Evolutionary conservation across 352 stramenopile species (phyloP).

Genomic region (Aphanomyces stellatus): DNA sequence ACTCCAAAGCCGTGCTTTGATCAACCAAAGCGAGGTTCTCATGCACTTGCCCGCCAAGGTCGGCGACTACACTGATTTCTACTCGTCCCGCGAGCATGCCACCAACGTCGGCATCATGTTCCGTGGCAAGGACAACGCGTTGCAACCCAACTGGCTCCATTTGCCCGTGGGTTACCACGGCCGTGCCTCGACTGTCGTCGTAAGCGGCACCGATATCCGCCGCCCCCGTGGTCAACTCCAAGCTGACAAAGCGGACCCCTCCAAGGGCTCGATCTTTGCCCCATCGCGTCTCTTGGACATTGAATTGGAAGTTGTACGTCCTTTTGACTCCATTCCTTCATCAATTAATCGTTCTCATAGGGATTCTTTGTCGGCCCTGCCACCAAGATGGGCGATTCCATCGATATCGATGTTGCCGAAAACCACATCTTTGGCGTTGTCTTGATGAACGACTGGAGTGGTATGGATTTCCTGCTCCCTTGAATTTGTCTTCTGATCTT

Average conservation of each 20-base stretch:
- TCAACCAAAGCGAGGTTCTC: constrained; percentile 59
- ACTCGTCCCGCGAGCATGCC: constrained; percentile 93
- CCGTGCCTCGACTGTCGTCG: constrained; percentile 86
- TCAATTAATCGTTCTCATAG: no score
- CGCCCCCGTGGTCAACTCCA: constrained; percentile 91
- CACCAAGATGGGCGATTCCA: constrained; percentile 84
- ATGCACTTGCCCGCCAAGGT: constrained; percentile 92
- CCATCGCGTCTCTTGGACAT: constrained; percentile 92
- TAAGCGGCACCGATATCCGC: constrained; percentile 73
- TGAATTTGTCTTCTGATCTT: background rate
- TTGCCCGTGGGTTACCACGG: constrained; percentile 97
- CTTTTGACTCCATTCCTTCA: no score
- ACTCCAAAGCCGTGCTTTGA: constrained; percentile 65
- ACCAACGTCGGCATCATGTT: constrained; percentile 95
- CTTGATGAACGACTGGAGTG: constrained; percentile 98
- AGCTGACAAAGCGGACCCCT: constrained; percentile 81
- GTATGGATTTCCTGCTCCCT: constrained; percentile 33
- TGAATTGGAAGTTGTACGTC: constrained; percentile 89
- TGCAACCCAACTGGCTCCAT: constrained; percentile 97
- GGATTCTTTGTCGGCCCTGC: constrained; percentile 89
- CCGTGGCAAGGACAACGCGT: constrained; percentile 89
- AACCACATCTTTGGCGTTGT: constrained; percentile 96
- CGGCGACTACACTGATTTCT: constrained; percentile 98
- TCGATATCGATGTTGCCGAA: constrained; percentile 86
- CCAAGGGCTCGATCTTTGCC: constrained; percentile 87